These are phyloP conservation scores for Lentithecium fluviatile DNA, from an alignment of 495 filamentous ascomycete genomes.

Conservation along the genomic window DNA sequence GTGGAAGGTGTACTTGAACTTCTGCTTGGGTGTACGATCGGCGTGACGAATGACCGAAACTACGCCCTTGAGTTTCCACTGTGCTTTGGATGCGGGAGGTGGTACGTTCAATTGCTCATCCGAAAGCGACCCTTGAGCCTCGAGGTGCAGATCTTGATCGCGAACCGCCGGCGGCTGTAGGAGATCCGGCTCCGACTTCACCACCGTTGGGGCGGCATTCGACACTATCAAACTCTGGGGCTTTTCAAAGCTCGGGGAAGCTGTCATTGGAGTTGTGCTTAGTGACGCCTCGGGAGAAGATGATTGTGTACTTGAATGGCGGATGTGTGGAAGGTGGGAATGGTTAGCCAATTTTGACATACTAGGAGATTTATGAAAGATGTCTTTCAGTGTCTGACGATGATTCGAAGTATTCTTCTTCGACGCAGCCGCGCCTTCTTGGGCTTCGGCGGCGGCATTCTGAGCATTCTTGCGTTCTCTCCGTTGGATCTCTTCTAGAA, in stretches of 20 bases:
- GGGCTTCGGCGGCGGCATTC: slow-evolving; percentile 16
- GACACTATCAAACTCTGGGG: slow-evolving; percentile 22
- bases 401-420: slow-evolving; percentile 47
- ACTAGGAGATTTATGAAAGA: slow-evolving; percentile 62
- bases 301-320: slow-evolving; percentile 29
- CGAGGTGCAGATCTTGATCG: slow-evolving; percentile 8
- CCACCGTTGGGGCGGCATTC: slow-evolving; percentile 3
- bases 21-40: slow-evolving; percentile 96
- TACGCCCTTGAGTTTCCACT: slow-evolving; percentile 98
- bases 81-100: slow-evolving; percentile 86
- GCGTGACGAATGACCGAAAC: slow-evolving; percentile 95
- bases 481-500: slow-evolving; percentile 69
- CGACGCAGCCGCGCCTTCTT: slow-evolving; percentile 26
- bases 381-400: slow-evolving; percentile 45
- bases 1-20: slow-evolving; percentile 99
- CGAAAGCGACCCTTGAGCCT: slow-evolving; percentile 28
- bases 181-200: slow-evolving; percentile 31
- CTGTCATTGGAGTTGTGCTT: slow-evolving; percentile 49
- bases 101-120: slow-evolving; percentile 50
- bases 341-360: slow-evolving; percentile 59
- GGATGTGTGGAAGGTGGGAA: slow-evolving; percentile 29
- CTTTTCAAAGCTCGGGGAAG: slow-evolving; percentile 52
- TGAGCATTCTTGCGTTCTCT: slow-evolving; percentile 46
- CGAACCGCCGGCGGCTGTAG: slow-evolving; percentile 14
- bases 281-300: slow-evolving; percentile 48